Percentiles rank a stretch among this genome's conserved stretches.
phyloP scores from a whole-genome alignment of 768 basidiomycete genomes.

The Trametes villosa region DNA sequence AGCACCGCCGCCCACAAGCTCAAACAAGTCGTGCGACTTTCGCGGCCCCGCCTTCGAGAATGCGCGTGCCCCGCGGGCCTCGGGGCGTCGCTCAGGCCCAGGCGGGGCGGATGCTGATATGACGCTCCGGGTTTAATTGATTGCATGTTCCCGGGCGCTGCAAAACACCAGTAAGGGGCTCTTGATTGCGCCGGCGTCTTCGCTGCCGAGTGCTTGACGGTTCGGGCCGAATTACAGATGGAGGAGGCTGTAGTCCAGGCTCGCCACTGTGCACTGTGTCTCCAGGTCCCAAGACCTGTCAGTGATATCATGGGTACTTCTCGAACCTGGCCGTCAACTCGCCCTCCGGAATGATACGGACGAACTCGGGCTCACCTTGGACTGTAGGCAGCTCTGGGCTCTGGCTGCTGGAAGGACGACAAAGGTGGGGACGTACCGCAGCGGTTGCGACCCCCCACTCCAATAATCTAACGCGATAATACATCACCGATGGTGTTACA shows the following conservation, averaged over 20 bases:
- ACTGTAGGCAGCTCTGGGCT: no score
- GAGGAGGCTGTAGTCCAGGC: no score
- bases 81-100: not conserved
- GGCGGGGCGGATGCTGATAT: not conserved
- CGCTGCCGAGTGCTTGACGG: not conserved
- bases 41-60: not conserved
- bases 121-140: conserved; percentile 5
- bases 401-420: no score
- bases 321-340: no score
- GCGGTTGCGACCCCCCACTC: not conserved
- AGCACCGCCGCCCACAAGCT: conserved; percentile 19
- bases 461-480: not conserved
- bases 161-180: not conserved
- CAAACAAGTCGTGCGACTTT: conserved; percentile 18
- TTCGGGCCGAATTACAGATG: no score
- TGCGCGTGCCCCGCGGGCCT: not conserved
- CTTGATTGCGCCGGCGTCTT: not conserved
- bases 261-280: no score
- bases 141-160: not conserved
- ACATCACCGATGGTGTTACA: conserved; percentile 30
- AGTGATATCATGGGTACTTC: no score
- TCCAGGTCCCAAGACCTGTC: no score
- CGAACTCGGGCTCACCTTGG: no score
- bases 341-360: no score
- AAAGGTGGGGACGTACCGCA: not conserved